Conservation (phyloP, 495 filamentous ascomycete genomes). For the Paragyromitra xinjiangensis region DNA sequence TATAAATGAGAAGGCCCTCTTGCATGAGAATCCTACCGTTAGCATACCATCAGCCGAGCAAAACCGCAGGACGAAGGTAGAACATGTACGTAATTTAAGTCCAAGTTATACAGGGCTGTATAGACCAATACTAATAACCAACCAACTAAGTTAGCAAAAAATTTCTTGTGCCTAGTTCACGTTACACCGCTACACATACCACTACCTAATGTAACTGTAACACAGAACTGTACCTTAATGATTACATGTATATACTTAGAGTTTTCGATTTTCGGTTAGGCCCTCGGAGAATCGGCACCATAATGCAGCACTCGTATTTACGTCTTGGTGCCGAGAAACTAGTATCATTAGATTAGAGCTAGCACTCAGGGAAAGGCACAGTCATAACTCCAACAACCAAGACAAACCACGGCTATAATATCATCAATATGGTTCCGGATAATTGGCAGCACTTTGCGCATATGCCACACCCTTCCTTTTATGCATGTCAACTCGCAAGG, state of each 20-base stretch:
- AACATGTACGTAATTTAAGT: no score
- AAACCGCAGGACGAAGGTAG: no score
- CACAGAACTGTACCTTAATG: no score
- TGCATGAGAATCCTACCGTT: no score
- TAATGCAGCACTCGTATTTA: neutral
- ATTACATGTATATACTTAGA: neutral
- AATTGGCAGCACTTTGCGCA: neutral
- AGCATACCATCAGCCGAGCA: no score
- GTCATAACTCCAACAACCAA: neutral
- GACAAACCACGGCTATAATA: neutral
- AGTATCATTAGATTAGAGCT: neutral
- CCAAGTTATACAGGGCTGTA: no score
- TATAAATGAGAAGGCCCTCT: neutral
- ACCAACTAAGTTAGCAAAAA: no score
- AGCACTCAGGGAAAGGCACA: neutral
- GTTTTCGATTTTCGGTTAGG: neutral
- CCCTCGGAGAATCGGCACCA: neutral
- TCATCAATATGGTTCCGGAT: neutral
- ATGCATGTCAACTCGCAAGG: neutral
- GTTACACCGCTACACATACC: neutral
- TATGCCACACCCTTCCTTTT: neutral
- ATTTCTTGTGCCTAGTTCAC: neutral
- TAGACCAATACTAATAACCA: no score
- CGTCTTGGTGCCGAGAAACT: neutral
- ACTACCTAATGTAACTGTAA: neutral